phyloP scores from a whole-genome alignment of 805 yeast species.

The Metschnikowia aberdeeniae region DNA sequence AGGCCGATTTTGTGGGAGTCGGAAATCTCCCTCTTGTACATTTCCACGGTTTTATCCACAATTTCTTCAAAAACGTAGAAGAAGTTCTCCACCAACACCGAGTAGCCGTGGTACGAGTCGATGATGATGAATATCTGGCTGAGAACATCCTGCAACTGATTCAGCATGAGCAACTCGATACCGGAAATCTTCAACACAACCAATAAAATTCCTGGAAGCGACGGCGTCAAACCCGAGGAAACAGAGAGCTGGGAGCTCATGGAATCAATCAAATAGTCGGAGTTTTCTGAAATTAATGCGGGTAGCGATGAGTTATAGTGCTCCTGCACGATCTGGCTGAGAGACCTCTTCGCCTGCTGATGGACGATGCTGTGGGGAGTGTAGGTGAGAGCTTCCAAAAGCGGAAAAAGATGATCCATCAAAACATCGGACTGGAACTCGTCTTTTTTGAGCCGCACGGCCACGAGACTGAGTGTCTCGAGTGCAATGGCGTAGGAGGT shows the following conservation, averaged over 20 bases:
- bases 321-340: conserved; percentile 44
- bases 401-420: conserved; percentile 67
- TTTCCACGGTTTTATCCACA: conserved; percentile 42
- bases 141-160: conserved; percentile 68
- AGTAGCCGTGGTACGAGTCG: conserved; percentile 83
- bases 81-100: conserved; percentile 65
- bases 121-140: conserved; percentile 70
- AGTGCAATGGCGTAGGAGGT: conserved; percentile 39
- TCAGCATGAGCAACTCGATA: conserved; percentile 46
- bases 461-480: conserved; percentile 38
- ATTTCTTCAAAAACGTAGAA: conserved; percentile 66
- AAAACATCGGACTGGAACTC: conserved; percentile 49
- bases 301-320: conserved; percentile 54
- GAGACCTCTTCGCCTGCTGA: conserved; percentile 53
- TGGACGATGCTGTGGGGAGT: conserved; percentile 40
- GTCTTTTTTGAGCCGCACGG: conserved; percentile 20
- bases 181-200: conserved; percentile 74
- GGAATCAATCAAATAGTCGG: conserved; percentile 78
- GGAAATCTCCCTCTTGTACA: conserved; percentile 22
- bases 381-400: conserved; percentile 66
- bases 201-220: conserved; percentile 64
- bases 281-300: conserved; percentile 56
- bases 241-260: conserved; percentile 67
- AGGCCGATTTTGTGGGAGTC: neutral
- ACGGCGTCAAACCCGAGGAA: conserved; percentile 63